Evolutionary conservation across 176 grass and related monocot genomes (phyloP).

Genomic region (Aegilops umbellulata): DNA sequence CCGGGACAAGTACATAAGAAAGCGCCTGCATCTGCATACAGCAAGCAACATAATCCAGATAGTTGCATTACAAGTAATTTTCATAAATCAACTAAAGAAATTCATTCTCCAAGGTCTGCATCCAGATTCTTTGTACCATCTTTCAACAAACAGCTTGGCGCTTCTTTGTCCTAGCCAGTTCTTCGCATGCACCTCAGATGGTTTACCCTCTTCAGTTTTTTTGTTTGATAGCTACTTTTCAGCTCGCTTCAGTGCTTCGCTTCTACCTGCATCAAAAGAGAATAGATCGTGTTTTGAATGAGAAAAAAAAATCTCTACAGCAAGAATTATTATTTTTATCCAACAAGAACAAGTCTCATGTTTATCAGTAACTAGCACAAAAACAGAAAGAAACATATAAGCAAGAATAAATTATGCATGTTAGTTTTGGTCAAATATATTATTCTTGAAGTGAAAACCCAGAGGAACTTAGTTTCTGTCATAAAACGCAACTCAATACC

Average conservation of each 20-base stretch:
- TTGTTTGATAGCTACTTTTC: slow-evolving; percentile 14
- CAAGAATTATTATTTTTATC: neutral
- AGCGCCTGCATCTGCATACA: neutral
- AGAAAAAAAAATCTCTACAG: neutral
- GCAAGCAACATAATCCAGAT: slow-evolving; percentile 14
- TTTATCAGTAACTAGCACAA: slow-evolving; percentile 24
- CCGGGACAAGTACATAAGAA: neutral
- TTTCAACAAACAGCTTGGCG: neutral
- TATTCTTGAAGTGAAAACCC: neutral
- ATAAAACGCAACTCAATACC: slow-evolving; percentile 19
- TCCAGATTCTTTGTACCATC: neutral
- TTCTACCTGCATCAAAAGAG: slow-evolving; percentile 2
- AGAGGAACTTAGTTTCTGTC: neutral
- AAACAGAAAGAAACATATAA: slow-evolving; percentile 5
- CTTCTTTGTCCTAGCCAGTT: slow-evolving; percentile 23
- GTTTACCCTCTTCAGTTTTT: slow-evolving; percentile 8
- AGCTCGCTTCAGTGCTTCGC: slow-evolving; percentile 11
- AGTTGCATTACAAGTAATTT: neutral
- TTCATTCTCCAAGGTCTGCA: slow-evolving; percentile 15
- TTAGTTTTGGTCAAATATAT: slow-evolving; percentile 27
- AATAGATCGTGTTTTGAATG: slow-evolving; percentile 12
- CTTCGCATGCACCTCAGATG: neutral
- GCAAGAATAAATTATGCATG: slow-evolving; percentile 18
- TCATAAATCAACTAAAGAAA: slow-evolving; percentile 3
- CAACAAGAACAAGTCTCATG: slow-evolving; percentile 11